These are phyloP conservation scores for Phytophthora tubulina DNA, from an alignment of 352 stramenopile genomes.

Conservation along the genomic window DNA sequence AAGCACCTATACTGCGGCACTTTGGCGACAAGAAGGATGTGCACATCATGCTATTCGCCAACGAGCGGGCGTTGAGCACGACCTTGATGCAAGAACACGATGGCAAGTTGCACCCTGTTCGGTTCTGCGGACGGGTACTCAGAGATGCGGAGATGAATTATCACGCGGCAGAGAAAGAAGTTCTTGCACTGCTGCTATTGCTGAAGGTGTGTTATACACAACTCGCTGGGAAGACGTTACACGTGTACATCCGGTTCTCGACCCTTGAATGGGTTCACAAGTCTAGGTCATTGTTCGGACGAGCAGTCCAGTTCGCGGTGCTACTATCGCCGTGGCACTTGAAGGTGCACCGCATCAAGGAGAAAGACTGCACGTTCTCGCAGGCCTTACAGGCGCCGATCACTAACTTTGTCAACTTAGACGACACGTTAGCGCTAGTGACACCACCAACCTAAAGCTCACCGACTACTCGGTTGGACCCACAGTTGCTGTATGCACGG, in stretches of 20 bases:
- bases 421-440: no score
- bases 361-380: not conserved
- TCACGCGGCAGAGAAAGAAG: conserved; percentile 24
- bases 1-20: not conserved
- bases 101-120: no score
- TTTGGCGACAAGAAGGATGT: conserved; percentile 9
- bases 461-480: no score
- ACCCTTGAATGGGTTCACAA: conserved; percentile 31
- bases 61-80: no score
- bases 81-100: no score
- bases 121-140: no score
- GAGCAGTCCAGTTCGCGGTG: conserved; percentile 16
- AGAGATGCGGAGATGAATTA: conserved; percentile 6
- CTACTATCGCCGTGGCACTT: conserved; percentile 26
- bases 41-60: not conserved
- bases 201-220: conserved; percentile 20
- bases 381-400: no score
- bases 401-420: no score
- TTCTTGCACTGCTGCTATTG: conserved; percentile 19
- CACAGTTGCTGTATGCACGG: not conserved
- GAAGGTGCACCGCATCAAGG: not conserved
- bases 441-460: no score
- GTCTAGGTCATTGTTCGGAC: conserved; percentile 20
- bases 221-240: not conserved
- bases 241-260: conserved; percentile 5